phyloP scores from a whole-genome alignment of 306 rosid species.

The Arachis hypogaea region DNA sequence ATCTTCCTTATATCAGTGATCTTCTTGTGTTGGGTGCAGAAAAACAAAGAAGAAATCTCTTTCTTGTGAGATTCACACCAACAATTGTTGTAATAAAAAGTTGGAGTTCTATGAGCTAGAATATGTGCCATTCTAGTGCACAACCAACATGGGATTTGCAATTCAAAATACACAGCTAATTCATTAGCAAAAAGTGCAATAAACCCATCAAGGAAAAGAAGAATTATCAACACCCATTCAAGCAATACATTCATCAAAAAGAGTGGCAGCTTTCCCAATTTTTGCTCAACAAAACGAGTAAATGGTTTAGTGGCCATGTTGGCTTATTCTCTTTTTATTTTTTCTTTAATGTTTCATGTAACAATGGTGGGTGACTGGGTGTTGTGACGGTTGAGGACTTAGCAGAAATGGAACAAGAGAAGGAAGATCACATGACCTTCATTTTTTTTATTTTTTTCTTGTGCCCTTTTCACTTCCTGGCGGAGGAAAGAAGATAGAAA shows the following conservation, averaged over 20 bases:
- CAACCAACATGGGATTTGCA: constrained; percentile 68
- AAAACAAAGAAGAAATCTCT: constrained; percentile 75
- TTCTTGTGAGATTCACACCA: constrained; percentile 78
- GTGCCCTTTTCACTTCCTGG: constrained; percentile 11
- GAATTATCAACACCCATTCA: constrained; percentile 73
- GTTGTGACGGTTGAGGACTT: not conserved
- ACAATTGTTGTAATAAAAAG: constrained; percentile 76
- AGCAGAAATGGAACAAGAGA: constrained; percentile 44
- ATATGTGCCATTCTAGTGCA: constrained; percentile 81
- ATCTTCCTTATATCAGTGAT: constrained; percentile 70
- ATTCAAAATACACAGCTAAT: constrained; percentile 76
- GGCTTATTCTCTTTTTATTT: not conserved
- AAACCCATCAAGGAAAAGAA: constrained; percentile 77
- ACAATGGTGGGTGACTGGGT: too few relatives aligned
- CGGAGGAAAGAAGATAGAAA: constrained; percentile 8
- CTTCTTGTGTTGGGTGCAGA: constrained; percentile 79
- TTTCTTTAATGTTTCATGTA: not conserved
- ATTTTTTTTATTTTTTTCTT: not conserved
- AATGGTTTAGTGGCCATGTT: constrained; percentile 60
- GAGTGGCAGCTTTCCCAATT: constrained; percentile 69
- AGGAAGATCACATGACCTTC: constrained; percentile 11
- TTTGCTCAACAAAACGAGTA: constrained; percentile 56
- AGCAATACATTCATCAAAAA: constrained; percentile 67
- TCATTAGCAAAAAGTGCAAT: constrained; percentile 70
- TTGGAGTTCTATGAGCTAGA: constrained; percentile 50